Base-by-base conservation (phyloP, 768 basidiomycete genomes). In the Hypholoma sublateritium region DNA sequence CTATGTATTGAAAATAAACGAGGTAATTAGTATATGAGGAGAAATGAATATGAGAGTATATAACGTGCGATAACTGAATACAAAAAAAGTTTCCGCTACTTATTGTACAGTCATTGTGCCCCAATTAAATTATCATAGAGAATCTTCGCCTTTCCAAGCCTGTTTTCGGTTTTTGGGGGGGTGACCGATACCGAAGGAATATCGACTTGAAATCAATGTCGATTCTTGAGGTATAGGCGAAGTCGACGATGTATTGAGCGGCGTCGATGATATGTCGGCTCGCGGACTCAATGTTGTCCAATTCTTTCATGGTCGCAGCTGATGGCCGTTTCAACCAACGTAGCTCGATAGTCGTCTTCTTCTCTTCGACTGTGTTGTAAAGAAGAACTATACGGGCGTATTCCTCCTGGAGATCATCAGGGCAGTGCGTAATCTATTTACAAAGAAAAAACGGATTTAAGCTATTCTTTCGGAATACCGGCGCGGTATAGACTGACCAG, bases 231-330 rank as follows among this genome's bases (percentile, higher is more conserved):
- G 45, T 22, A 17, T 41, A 35, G 24, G 55, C 59, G 21, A 57
- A 62, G n/a, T 59, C 50, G 24, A 54, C 49, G 36, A 62, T 48
- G 42, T 62, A 62, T 41, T 53, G 47, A 14, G 61, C 61, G 9
- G 55, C 56, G 28, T 47, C 21, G 16, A 46, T 28, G 11, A 59
- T 43, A 5, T 52, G 55, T 37, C 54, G 61, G 43, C 56, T n/a
- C 1, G 57, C 56, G 21, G 25, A 50, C 25, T 53, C 61, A 5
- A 59, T 32, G 19, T 62, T 56, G 46, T 50, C 56, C 5, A 62
- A 36, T 19, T 59, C 54, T 39, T 59, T 58, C 48, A 57, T 46
- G 16, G 37, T 21, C 11, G 34, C 24, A 8, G n/a, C 17, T 7
- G 58, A 50, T 4, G 48, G 41, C 19, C 59, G 51, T 11, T 32